Evolutionary conservation across 2,329 filamentous ascomycete genomes (phyloP), one percentile per base, ranked within the genome.

Genomic region (Fusarium chaquense): DNA sequence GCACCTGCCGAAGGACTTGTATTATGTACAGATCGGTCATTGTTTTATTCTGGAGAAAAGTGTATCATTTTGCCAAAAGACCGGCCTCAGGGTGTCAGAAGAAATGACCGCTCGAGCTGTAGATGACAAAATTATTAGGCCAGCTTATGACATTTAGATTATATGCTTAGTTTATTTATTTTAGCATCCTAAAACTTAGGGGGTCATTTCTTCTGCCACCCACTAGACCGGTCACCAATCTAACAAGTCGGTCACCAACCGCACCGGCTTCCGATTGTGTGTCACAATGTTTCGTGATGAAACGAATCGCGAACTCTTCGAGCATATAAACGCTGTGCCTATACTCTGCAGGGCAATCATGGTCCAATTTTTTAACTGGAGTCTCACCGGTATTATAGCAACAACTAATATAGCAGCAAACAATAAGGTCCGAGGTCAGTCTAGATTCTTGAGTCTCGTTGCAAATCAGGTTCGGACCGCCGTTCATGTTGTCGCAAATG

Each of bases 221-320:
- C n/a, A n/a, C n/a, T n/a, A 36, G n/a, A 55, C 28, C 26, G 33
- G 30, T 49, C 35, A 56, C 35, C 36, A 20, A 33, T 24, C 24
- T 33, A 13, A 16, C 28, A 46, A 46, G 11, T 13, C 35, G 6
- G 18, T 22, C 36, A 50, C 49, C 32, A 61, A 56, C 52, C 22
- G 38, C 15, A 51, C 20, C 18, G 32, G 20, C 20, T 13, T 24
- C 22, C 15, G 38, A 41, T 18, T 53, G 49, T 24, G 24, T 45
- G 49, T 22, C 33, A 36, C 41, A 22, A 49, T 43, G 65, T 49
- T 55, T 59, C n/a, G 50, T 26, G 26, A 43, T 66, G 45, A 65
- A 65, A 61, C 61, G 26, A 44, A 33, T 51, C 40, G 41, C 24
- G 53, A 50, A 38, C 55, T 33, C 26, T 52, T 44, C 41, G 38